A percentile compares a stretch with the other conserved stretches of the same genome.
Evolutionary conservation across 2,329 filamentous ascomycete genomes (phyloP).

Genomic region (Ceratocystis harringtonii): DNA sequence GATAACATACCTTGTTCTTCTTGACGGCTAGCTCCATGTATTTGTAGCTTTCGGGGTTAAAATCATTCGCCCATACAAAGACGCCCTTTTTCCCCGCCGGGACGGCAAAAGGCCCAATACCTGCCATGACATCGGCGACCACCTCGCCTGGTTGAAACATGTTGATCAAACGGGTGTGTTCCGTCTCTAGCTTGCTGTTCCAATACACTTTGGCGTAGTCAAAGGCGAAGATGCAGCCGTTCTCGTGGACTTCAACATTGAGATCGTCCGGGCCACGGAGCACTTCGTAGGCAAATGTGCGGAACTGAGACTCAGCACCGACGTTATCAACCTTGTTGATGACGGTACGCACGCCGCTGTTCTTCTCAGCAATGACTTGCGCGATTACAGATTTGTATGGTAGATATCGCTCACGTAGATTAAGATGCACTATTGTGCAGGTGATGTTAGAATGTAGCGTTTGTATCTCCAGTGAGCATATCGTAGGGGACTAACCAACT

Average conservation of each 20-base stretch:
- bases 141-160: slow-evolving; percentile 73
- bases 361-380: slow-evolving; percentile 79
- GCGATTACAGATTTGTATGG: slow-evolving; percentile 80
- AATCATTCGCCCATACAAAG: slow-evolving; percentile 93
- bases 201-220: slow-evolving; percentile 97
- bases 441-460: not conserved
- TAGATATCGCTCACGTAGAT: slow-evolving; percentile 67
- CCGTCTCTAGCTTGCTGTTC: slow-evolving; percentile 82
- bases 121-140: slow-evolving; percentile 93
- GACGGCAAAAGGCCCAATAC: slow-evolving; percentile 86
- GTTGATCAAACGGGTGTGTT: slow-evolving; percentile 67
- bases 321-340: slow-evolving; percentile 94
- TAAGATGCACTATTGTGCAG: slow-evolving; percentile 56
- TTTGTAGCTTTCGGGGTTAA: slow-evolving; percentile 77
- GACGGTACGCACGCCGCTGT: slow-evolving; percentile 64
- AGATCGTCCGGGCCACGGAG: slow-evolving; percentile 69
- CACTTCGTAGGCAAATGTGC: slow-evolving; percentile 87
- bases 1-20: slow-evolving; percentile 56
- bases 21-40: slow-evolving; percentile 54
- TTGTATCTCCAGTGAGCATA: not conserved
- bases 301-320: slow-evolving; percentile 68
- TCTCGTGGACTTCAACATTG: slow-evolving; percentile 69
- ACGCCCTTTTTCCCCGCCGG: slow-evolving; percentile 80
- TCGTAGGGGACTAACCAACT: slow-evolving; percentile 42
- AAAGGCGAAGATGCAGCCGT: slow-evolving; percentile 75